phyloP scores from a whole-genome alignment of 192 early-diverging fungal genomes.

The Neocallimastix lanati region DNA sequence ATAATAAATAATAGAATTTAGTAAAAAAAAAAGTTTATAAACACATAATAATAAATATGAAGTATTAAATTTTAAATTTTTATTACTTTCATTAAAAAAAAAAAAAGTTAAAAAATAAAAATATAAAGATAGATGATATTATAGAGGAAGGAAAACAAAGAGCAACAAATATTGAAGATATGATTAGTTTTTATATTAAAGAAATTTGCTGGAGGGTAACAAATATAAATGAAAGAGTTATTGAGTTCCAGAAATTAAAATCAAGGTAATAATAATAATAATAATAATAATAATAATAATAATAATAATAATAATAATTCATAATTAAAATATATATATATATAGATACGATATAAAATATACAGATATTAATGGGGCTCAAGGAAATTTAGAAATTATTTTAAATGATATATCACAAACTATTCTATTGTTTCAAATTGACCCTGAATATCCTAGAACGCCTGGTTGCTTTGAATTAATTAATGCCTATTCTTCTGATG shows the following conservation, averaged over 20 bases:
- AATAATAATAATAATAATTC: no score
- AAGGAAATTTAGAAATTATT: not conserved
- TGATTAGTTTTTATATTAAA: not conserved
- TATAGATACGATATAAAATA: not conserved
- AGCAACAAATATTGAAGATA: not conserved
- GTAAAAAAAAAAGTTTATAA: no score
- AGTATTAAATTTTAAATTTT: no score
- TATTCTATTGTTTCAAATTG: not conserved
- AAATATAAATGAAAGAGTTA: not conserved
- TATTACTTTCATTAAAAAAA: not conserved
- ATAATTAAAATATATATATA: no score
- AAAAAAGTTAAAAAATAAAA: not conserved
- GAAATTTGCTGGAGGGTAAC: not conserved
- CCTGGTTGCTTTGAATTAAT: not conserved
- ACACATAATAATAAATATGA: no score
- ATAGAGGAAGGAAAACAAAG: not conserved
- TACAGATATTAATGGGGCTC: not conserved
- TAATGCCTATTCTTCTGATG: not conserved
- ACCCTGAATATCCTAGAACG: not conserved
- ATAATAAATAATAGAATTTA: no score
- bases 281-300: no score
- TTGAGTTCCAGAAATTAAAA: not conserved
- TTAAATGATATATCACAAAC: not conserved
- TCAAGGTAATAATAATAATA: not conserved
- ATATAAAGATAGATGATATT: not conserved